Evolutionary conservation across 179 eudicot species (phyloP), one percentile per base, ranked within the genome.

Genomic region (Patellifolia procumbens): DNA sequence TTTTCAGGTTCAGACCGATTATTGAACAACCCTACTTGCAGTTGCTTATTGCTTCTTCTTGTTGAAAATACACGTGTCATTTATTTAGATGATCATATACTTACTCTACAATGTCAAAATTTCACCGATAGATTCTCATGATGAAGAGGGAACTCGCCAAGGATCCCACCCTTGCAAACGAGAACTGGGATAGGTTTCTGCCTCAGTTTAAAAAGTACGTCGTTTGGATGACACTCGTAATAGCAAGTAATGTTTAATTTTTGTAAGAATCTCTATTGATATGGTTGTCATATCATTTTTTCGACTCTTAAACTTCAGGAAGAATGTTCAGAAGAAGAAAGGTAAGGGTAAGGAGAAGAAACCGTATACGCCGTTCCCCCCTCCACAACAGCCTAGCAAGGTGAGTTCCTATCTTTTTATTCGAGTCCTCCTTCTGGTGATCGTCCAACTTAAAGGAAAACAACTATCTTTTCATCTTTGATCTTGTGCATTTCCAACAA

Each of bases 161-260:
- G 69, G 85, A 94, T 87, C 97, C 98, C 48, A 76, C 87, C 46
- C 97, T 94, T 85, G 97, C 92, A 77, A 86, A 82, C 81, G 98
- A 92, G 83, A 94, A 86, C 81, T 94, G 98, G 97, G 97, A 92
- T 71, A 84, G 98, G 80, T 94, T 92, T 86, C 93, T 94, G 77
- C 98, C 98, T 0, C 85, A 76, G 43, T 92, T 92, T 80, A 94
- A 91, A 83, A 91, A 91, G 96, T 91, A 91, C 78, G 91, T 20
- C 45, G 19, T 24, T 71, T 53, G 32, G 52, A 70, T 52, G n/a
- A 12, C n/a, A n/a, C 60, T 17, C 37, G n/a, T 42, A 53, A 17
- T 45, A 34, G 3, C 28, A 37, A 10, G 22, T 39, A 39, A 22
- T 66, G 17, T 22, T 22, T 26, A 4, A 43, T 43, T 5, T 46